Conservation (phyloP, 371 early-diverging fungal genomes). For the Mucor circinelloides region DNA sequence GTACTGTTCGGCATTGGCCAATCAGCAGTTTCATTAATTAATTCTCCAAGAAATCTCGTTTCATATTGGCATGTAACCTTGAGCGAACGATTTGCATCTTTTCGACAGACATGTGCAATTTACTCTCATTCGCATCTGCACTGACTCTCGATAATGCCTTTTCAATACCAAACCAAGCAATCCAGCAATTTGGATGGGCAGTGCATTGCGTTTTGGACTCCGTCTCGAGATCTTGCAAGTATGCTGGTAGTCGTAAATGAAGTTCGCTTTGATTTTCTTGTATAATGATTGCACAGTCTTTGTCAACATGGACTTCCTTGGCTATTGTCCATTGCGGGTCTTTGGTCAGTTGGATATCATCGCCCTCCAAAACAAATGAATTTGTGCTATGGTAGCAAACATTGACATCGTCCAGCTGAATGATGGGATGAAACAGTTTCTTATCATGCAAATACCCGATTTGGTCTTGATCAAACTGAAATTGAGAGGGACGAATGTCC, state of each 20-base stretch:
- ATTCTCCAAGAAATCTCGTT: constrained; percentile 2
- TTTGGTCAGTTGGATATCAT: background rate
- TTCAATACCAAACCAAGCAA: constrained; percentile 11
- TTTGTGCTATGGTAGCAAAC: background rate
- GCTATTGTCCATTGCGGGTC: constrained; percentile 8
- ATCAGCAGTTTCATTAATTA: background rate
- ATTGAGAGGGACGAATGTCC: constrained; percentile 30
- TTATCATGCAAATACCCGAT: constrained; percentile 4
- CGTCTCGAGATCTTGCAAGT: background rate
- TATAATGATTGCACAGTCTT: constrained; percentile 15
- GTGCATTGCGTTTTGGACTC: background rate
- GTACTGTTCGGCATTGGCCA: too few species aligned
- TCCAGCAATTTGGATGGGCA: constrained; percentile 1
- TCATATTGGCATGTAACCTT: constrained; percentile 17
- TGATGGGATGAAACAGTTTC: background rate
- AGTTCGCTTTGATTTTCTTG: background rate
- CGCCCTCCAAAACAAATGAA: constrained; percentile 6
- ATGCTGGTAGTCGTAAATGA: background rate
- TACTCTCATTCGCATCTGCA: background rate
- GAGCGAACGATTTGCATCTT: constrained; percentile 11
- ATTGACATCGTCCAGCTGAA: constrained; percentile 7
- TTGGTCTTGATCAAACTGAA: background rate
- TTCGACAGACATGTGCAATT: background rate
- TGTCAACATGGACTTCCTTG: background rate
- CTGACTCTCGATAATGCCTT: background rate